These are phyloP conservation scores for Serendipita indica DNA, from an alignment of 768 basidiomycete species.

Conservation along the genomic window DNA sequence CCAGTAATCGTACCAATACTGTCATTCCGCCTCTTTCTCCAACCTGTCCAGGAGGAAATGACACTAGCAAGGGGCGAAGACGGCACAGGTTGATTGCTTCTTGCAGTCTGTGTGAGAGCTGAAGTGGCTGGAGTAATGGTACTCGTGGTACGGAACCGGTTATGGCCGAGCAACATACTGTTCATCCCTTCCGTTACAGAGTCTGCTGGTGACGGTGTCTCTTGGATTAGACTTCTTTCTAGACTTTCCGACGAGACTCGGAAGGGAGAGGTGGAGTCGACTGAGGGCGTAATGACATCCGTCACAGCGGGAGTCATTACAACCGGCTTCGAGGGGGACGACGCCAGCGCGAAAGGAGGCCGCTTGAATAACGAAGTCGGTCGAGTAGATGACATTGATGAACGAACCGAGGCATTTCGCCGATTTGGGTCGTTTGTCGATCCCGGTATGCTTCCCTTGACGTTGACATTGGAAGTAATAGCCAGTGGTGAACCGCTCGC, in stretches of 20 bases:
- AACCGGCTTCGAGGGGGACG: slow-evolving; percentile 18
- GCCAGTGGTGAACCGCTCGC: slow-evolving; percentile 5
- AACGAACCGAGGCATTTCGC: neutral
- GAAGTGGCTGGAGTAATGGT: slow-evolving; percentile 10
- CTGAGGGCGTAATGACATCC: slow-evolving; percentile 27
- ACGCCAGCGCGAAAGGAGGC: neutral
- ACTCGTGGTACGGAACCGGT: slow-evolving; percentile 37
- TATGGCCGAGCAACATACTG: slow-evolving; percentile 23
- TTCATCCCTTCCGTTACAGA: slow-evolving; percentile 48
- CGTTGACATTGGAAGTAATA: neutral
- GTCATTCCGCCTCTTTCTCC: neutral
- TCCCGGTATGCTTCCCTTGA: neutral
- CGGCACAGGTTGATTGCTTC: neutral
- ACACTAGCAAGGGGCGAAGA: neutral
- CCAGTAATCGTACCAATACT: neutral
- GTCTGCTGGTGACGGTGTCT: slow-evolving; percentile 41
- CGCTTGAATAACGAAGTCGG: neutral
- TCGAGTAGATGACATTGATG: slow-evolving; percentile 5
- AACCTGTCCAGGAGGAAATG: neutral
- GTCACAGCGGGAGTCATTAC: slow-evolving; percentile 37
- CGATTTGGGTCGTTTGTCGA: neutral
- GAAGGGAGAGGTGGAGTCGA: neutral
- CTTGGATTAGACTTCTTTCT: slow-evolving; percentile 6
- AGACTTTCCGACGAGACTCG: slow-evolving; percentile 1
- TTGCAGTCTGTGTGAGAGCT: slow-evolving; percentile 17